Conservation (phyloP, 208 protist genomes). For the Angomonas ambiguus region DNA sequence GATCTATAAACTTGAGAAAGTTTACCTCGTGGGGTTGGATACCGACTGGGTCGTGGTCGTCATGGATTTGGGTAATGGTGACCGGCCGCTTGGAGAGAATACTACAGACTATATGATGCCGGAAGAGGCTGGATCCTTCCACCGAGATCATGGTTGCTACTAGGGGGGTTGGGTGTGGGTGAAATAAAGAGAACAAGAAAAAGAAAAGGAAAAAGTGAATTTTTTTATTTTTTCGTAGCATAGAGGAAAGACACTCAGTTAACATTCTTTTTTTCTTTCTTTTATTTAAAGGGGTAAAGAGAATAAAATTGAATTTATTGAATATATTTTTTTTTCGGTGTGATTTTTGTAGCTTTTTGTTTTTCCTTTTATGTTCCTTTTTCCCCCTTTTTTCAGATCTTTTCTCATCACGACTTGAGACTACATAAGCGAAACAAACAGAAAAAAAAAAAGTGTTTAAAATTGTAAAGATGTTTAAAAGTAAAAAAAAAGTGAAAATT, state of each 20-base stretch:
- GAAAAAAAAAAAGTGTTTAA: not conserved
- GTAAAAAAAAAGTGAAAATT: slow-evolving; percentile 9
- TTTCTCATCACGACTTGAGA: not conserved
- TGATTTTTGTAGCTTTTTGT: not conserved
- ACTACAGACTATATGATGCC: slow-evolving; percentile 86
- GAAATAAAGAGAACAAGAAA: slow-evolving; percentile 1
- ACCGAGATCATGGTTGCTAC: slow-evolving; percentile 72
- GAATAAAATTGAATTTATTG: not conserved
- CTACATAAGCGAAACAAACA: not conserved
- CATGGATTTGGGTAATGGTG: slow-evolving; percentile 62
- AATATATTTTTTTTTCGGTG: not conserved
- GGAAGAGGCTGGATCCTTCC: slow-evolving; percentile 80
- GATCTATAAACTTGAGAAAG: slow-evolving; percentile 91
- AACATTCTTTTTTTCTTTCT: too few species aligned
- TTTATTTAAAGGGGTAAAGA: not conserved
- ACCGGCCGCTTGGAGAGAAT: slow-evolving; percentile 71
- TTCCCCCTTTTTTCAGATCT: not conserved
- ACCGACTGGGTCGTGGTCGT: slow-evolving; percentile 39
- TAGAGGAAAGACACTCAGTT: not conserved
- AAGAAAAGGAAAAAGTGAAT: slow-evolving; percentile 5
- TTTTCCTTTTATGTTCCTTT: not conserved
- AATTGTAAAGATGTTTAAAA: slow-evolving; percentile 5
- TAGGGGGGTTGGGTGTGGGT: too few species aligned
- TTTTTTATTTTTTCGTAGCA: not conserved
- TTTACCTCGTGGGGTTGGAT: slow-evolving; percentile 81